Evolutionary conservation across 2,329 filamentous ascomycete genomes (phyloP).

Genomic region (Delphinella strobiligena): DNA sequence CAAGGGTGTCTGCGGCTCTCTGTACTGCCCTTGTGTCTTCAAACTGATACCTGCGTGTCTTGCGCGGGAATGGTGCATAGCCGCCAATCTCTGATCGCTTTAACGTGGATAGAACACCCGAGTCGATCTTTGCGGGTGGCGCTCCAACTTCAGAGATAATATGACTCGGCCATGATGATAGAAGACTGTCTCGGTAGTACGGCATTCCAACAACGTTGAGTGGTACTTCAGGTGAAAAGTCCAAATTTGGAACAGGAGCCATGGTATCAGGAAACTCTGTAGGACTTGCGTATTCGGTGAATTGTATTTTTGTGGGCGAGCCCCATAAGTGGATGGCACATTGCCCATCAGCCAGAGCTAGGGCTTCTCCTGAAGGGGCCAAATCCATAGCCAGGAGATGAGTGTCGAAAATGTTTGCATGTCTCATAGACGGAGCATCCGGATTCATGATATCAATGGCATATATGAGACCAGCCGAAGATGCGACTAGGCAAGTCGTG

Average conservation of each 20-base stretch:
- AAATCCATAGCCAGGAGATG: slow-evolving; percentile 75
- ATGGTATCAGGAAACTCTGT: slow-evolving; percentile 64
- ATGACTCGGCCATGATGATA: slow-evolving; percentile 83
- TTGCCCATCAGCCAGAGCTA: slow-evolving; percentile 69
- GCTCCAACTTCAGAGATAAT: slow-evolving; percentile 76
- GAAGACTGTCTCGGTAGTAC: slow-evolving; percentile 75
- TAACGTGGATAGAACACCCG: slow-evolving; percentile 54
- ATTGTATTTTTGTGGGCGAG: slow-evolving; percentile 71
- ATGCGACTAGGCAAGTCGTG: slow-evolving; percentile 87
- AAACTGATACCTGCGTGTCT: slow-evolving; percentile 66
- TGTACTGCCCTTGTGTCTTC: slow-evolving; percentile 38
- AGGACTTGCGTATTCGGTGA: slow-evolving; percentile 68
- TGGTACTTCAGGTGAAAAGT: slow-evolving; percentile 50
- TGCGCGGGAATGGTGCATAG: slow-evolving; percentile 66
- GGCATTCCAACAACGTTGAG: slow-evolving; percentile 82
- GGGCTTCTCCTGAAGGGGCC: slow-evolving; percentile 74
- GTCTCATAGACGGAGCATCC: slow-evolving; percentile 72
- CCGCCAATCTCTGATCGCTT: slow-evolving; percentile 25
- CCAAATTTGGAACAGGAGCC: slow-evolving; percentile 36
- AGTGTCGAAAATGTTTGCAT: slow-evolving; percentile 60
- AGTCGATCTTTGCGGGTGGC: slow-evolving; percentile 64
- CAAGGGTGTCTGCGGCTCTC: slow-evolving; percentile 48
- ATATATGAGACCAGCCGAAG: slow-evolving; percentile 85
- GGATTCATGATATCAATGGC: slow-evolving; percentile 93
- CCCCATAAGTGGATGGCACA: slow-evolving; percentile 79